A percentile compares a stretch with the other conserved stretches of the same genome.
Evolutionary conservation across 1,284 basidiomycete species (phyloP).

Genomic region (Ganoderma sinense): DNA sequence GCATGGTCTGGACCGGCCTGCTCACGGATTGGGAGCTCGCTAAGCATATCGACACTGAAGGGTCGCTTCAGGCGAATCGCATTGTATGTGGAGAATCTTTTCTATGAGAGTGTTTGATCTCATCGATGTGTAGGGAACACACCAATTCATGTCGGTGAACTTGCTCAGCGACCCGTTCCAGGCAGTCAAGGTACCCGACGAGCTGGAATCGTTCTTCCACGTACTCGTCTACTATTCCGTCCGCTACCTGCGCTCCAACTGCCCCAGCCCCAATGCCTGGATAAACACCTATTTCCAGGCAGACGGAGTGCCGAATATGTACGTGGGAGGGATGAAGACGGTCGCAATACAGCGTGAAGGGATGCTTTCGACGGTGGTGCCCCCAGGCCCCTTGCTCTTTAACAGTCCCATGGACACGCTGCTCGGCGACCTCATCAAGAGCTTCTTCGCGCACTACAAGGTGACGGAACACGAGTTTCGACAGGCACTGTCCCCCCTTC

Average conservation of each 20-base stretch:
- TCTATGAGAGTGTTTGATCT: not conserved
- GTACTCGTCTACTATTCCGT: slow-evolving; percentile 19
- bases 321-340: not conserved
- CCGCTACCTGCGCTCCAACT: slow-evolving; percentile 12
- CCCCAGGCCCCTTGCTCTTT: not conserved
- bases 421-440: not conserved
- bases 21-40: slow-evolving; percentile 27
- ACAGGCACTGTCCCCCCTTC: not conserved
- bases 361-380: not conserved
- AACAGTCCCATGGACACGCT: slow-evolving; percentile 1
- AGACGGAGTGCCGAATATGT: not conserved
- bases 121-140: slow-evolving; percentile 4
- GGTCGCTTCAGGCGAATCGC: not conserved
- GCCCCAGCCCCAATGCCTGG: not conserved
- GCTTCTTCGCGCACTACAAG: not conserved
- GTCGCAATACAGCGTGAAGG: not conserved
- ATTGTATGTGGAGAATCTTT: not conserved
- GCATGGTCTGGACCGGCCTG: slow-evolving; percentile 10
- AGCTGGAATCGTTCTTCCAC: slow-evolving; percentile 25
- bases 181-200: slow-evolving; percentile 12
- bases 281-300: slow-evolving; percentile 19
- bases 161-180: not conserved
- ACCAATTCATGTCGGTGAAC: slow-evolving; percentile 10
- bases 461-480: not conserved
- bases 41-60: not conserved